phyloP scores from a whole-genome alignment of 225 moss, liverwort and hornwort genomes.

The Neckera pumila region DNA sequence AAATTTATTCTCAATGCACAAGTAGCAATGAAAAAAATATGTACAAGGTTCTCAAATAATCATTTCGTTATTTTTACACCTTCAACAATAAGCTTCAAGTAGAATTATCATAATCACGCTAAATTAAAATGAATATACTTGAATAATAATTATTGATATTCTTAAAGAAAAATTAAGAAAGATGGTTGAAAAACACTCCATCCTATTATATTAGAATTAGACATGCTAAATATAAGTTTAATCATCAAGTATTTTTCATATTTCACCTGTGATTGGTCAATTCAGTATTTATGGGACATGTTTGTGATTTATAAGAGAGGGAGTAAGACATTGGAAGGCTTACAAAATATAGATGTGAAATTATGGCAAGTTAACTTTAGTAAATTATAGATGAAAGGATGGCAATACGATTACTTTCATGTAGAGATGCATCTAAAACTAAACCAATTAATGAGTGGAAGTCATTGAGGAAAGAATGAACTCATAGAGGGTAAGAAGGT shows the following conservation, averaged over 20 bases:
- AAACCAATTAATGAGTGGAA: background rate
- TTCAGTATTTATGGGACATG: too few relatives aligned
- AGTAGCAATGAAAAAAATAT: too few relatives aligned
- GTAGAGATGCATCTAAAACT: background rate
- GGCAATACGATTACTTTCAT: too few relatives aligned
- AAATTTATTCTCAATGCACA: too few relatives aligned
- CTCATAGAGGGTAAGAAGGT: rapidly evolving
- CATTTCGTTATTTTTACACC: background rate
- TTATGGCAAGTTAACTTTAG: too few relatives aligned
- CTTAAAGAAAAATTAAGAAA: background rate
- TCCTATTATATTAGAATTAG: background rate
- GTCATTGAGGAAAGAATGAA: background rate
- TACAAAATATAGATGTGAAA: too few relatives aligned
- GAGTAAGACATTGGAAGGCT: too few relatives aligned
- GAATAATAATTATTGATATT: background rate
- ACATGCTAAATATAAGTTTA: background rate
- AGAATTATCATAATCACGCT: background rate
- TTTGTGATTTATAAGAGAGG: too few relatives aligned
- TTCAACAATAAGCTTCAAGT: background rate
- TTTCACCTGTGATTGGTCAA: background rate
- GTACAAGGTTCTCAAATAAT: background rate
- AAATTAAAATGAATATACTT: background rate
- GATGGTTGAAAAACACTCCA: background rate
- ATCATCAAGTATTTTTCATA: background rate
- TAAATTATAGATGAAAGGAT: too few relatives aligned